Evolutionary conservation across 2,329 filamentous ascomycete species (phyloP).

Genomic region (Ophiobolus disseminans): DNA sequence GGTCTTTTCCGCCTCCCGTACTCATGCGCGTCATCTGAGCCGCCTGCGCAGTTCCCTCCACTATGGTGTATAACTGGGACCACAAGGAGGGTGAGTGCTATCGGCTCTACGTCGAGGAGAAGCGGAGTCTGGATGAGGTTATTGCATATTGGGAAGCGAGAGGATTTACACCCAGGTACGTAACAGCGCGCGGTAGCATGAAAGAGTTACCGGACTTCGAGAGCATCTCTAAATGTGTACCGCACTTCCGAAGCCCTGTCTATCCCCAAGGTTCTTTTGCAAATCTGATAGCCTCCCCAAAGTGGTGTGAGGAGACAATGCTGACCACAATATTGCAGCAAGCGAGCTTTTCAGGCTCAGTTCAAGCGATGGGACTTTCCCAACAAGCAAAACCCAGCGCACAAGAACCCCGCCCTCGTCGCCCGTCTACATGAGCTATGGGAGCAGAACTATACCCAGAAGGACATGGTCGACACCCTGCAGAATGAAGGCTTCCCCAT

Average conservation of each 20-base stretch:
- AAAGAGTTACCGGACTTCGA: slow-evolving; percentile 33
- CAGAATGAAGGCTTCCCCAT: slow-evolving; percentile 76
- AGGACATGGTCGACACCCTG: slow-evolving; percentile 75
- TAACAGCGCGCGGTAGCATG: slow-evolving; percentile 23
- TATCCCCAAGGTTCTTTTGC: too few relatives aligned
- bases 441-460: slow-evolving; percentile 75
- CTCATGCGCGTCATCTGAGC: slow-evolving; percentile 14
- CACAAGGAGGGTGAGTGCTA: slow-evolving; percentile 70
- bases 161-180: slow-evolving; percentile 73
- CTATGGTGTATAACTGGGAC: slow-evolving; percentile 67
- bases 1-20: too few relatives aligned
- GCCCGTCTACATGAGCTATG: slow-evolving; percentile 77
- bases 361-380: slow-evolving; percentile 77
- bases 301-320: too few relatives aligned
- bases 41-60: slow-evolving; percentile 25
- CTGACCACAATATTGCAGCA: slow-evolving; percentile 57
- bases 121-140: slow-evolving; percentile 75
- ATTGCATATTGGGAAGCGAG: slow-evolving; percentile 70
- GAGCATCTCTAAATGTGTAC: slow-evolving; percentile 1
- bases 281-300: too few relatives aligned
- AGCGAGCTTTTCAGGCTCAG: slow-evolving; percentile 77
- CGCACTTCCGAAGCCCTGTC: too few relatives aligned
- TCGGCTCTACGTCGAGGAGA: slow-evolving; percentile 78
- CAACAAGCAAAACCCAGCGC: slow-evolving; percentile 73
- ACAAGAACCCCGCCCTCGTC: slow-evolving; percentile 72